A percentile compares a stretch with the other conserved stretches of the same genome.
These are phyloP conservation scores for Tremellales sp. DNA, from an alignment of 1,284 basidiomycete species.

Conservation along the genomic window DNA sequence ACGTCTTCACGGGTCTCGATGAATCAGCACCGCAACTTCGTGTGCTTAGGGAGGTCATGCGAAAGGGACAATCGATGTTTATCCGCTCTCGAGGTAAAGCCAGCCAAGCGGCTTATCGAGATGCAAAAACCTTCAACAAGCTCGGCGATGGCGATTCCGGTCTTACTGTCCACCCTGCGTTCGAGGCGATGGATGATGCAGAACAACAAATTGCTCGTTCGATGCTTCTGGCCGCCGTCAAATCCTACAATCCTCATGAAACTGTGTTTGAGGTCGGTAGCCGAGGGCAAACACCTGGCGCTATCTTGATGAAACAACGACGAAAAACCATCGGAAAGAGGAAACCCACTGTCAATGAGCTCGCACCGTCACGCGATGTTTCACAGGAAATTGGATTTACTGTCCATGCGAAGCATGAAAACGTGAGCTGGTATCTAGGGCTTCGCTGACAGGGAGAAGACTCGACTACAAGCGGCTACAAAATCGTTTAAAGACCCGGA, in stretches of 20 bases:
- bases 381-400: background rate
- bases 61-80: slow-evolving; percentile 87
- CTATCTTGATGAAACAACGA: slow-evolving; percentile 81
- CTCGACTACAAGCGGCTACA: background rate
- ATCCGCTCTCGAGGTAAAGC: slow-evolving; percentile 90
- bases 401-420: background rate
- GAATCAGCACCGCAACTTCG: slow-evolving; percentile 65
- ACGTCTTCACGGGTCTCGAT: slow-evolving; percentile 63
- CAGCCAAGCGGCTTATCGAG: slow-evolving; percentile 74
- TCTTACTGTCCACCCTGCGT: slow-evolving; percentile 60
- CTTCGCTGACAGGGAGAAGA: background rate
- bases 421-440: background rate
- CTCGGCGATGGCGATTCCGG: slow-evolving; percentile 55
- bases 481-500: slow-evolving; percentile 68
- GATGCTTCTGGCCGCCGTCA: slow-evolving; percentile 65
- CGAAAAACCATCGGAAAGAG: slow-evolving; percentile 61
- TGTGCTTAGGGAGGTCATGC: slow-evolving; percentile 79
- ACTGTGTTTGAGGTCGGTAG: slow-evolving; percentile 89
- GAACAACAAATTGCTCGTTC: slow-evolving; percentile 13
- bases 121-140: slow-evolving; percentile 83
- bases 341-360: slow-evolving; percentile 4
- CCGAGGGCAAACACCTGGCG: slow-evolving; percentile 64
- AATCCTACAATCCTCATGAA: slow-evolving; percentile 78
- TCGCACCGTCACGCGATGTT: background rate
- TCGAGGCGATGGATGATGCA: slow-evolving; percentile 1